Conservation (phyloP, 2,329 filamentous ascomycete genomes). For the Aspergillus pseudonomiae region DNA sequence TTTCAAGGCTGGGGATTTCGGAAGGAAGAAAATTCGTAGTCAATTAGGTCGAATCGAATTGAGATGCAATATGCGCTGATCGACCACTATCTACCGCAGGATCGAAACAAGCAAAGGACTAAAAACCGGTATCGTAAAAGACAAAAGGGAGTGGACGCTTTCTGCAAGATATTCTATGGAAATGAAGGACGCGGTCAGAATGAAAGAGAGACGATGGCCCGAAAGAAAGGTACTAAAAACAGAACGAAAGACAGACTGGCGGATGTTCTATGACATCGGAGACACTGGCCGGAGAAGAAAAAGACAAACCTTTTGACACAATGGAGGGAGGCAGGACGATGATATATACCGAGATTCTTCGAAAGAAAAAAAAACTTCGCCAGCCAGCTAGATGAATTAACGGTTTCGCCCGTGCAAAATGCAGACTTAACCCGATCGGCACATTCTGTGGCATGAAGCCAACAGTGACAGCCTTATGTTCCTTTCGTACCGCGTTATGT, state of each 20-base stretch:
- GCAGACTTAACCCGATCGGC: slow-evolving; percentile 19
- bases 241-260: slow-evolving; percentile 23
- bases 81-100: slow-evolving; percentile 18
- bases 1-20: neutral
- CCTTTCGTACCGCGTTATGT: slow-evolving; percentile 16
- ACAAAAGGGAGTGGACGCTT: slow-evolving; percentile 12
- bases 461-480: slow-evolving; percentile 16
- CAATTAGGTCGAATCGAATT: slow-evolving; percentile 2
- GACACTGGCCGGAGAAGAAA: slow-evolving; percentile 19
- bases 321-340: neutral
- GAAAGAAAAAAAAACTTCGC: neutral
- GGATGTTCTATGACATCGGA: slow-evolving; percentile 33
- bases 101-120: slow-evolving; percentile 12
- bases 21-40: slow-evolving; percentile 4
- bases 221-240: slow-evolving; percentile 17
- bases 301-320: neutral
- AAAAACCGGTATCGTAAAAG: neutral
- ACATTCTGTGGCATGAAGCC: slow-evolving; percentile 20
- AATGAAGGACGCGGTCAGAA: slow-evolving; percentile 19
- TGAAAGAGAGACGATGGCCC: slow-evolving; percentile 21
- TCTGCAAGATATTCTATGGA: slow-evolving; percentile 10
- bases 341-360: slow-evolving; percentile 17
- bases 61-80: slow-evolving; percentile 5
- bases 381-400: slow-evolving; percentile 19
- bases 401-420: slow-evolving; percentile 25